Conservation (phyloP, 257 asterid genomes). For the Penstemon davidsonii region DNA sequence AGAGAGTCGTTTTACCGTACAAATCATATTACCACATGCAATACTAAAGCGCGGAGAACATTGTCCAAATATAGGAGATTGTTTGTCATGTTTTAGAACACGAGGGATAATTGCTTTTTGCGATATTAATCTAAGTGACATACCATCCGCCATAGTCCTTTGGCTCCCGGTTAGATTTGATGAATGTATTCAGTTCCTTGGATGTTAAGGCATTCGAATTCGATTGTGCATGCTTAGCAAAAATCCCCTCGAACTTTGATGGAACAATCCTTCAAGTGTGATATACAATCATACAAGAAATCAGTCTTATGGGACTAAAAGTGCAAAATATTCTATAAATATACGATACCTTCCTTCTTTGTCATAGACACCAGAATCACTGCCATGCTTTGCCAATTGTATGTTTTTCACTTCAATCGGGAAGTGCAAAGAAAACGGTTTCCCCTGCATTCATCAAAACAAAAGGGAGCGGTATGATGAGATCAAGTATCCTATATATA, state of each 20-base stretch:
- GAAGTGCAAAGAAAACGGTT: constrained; percentile 48
- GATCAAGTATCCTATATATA: too few relatives aligned
- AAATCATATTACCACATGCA: too few relatives aligned
- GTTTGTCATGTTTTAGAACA: too few relatives aligned
- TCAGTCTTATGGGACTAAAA: too few relatives aligned
- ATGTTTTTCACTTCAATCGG: constrained; percentile 81
- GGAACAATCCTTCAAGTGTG: constrained; percentile 52
- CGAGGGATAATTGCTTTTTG: too few relatives aligned
- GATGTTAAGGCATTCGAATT: constrained; percentile 53
- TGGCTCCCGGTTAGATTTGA: constrained; percentile 64
- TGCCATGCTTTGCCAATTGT: constrained; percentile 55
- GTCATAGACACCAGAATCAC: constrained; percentile 80
- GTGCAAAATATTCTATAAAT: too few relatives aligned
- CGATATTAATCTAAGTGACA: not conserved
- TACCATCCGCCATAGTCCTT: constrained; percentile 83
- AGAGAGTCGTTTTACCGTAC: too few relatives aligned
- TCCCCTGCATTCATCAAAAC: constrained; percentile 51
- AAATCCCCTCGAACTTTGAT: constrained; percentile 70
- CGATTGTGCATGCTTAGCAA: constrained; percentile 51
- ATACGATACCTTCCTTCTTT: constrained; percentile 68
- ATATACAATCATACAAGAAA: not conserved
- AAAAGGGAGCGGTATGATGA: not conserved
- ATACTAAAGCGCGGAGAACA: too few relatives aligned
- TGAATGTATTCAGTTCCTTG: constrained; percentile 50
- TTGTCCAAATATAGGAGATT: too few relatives aligned